These are phyloP conservation scores for Leptodermis oblonga DNA, from an alignment of 257 asterid species.

Conservation along the genomic window DNA sequence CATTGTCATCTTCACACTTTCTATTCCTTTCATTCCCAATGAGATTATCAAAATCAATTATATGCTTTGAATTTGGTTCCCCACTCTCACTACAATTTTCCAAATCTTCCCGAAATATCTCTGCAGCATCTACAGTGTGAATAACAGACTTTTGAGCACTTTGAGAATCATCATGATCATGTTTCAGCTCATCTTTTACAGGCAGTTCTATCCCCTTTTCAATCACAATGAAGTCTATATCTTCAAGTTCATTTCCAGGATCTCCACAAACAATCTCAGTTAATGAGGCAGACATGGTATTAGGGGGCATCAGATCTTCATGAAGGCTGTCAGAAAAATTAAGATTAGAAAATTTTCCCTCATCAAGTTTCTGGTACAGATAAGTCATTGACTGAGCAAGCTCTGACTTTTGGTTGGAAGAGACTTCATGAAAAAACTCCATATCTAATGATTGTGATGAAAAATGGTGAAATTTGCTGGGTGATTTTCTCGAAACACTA, in stretches of 20 bases:
- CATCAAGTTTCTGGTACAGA: conserved; percentile 52
- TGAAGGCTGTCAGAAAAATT: conserved; percentile 21
- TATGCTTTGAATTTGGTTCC: conserved; percentile 29
- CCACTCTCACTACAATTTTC: conserved; percentile 24
- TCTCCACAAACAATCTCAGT: conserved; percentile 24
- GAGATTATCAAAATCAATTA: conserved; percentile 19
- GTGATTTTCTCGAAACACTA: conserved; percentile 27
- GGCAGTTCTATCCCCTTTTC: conserved; percentile 47
- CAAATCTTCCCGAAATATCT: conserved; percentile 46
- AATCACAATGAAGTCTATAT: conserved; percentile 25
- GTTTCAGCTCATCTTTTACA: conserved; percentile 28
- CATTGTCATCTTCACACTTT: conserved; percentile 19
- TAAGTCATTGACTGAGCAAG: conserved; percentile 45
- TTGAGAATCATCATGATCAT: conserved; percentile 34
- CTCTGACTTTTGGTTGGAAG: conserved; percentile 33
- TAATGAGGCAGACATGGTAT: conserved; percentile 19
- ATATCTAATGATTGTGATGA: conserved; percentile 32
- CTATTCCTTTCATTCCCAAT: conserved; percentile 20
- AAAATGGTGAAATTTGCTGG: conserved; percentile 22
- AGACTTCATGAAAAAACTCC: conserved; percentile 32
- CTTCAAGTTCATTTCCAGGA: conserved; percentile 28
- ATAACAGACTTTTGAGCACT: conserved; percentile 32
- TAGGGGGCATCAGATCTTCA: conserved; percentile 23
- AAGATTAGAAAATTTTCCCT: conserved; percentile 29
- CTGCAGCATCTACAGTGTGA: conserved; percentile 58